These are phyloP conservation scores for Nyssa sinensis DNA, from an alignment of 148 eudicot genomes.

Conservation along the genomic window DNA sequence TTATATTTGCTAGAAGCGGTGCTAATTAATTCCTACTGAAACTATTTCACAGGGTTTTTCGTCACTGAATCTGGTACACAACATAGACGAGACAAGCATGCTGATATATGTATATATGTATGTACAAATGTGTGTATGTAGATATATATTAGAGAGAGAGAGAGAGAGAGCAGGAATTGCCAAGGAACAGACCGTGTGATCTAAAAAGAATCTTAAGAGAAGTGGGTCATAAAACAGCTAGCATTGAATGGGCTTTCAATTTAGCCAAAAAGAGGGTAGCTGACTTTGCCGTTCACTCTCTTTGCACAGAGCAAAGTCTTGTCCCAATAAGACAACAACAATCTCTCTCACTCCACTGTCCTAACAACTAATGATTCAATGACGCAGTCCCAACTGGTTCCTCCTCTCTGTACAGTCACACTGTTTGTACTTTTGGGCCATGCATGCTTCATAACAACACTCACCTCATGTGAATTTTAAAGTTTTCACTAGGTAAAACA, in stretches of 20 bases:
- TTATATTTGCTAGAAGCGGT: background rate
- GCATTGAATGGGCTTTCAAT: background rate
- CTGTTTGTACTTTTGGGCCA: background rate
- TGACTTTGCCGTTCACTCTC: background rate
- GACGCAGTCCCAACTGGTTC: background rate
- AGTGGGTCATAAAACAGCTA: background rate
- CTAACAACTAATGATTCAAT: background rate
- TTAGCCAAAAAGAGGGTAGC: background rate
- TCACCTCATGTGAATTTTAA: background rate
- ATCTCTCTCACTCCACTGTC: background rate
- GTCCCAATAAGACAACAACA: background rate
- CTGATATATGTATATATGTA: background rate
- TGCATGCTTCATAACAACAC: background rate
- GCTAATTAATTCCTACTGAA: background rate
- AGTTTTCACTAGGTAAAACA: background rate
- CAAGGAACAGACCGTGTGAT: constrained; percentile 5
- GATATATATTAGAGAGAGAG: background rate
- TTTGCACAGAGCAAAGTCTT: background rate
- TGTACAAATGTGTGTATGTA: background rate
- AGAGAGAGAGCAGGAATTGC: background rate
- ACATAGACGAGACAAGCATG: background rate
- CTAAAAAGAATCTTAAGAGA: background rate
- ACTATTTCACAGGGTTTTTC: background rate
- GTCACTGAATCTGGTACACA: background rate
- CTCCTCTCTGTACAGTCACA: background rate